A percentile compares a stretch with the other conserved stretches of the same genome.
These are phyloP conservation scores for Corylus avellana DNA, from an alignment of 306 rosid species.

Conservation along the genomic window DNA sequence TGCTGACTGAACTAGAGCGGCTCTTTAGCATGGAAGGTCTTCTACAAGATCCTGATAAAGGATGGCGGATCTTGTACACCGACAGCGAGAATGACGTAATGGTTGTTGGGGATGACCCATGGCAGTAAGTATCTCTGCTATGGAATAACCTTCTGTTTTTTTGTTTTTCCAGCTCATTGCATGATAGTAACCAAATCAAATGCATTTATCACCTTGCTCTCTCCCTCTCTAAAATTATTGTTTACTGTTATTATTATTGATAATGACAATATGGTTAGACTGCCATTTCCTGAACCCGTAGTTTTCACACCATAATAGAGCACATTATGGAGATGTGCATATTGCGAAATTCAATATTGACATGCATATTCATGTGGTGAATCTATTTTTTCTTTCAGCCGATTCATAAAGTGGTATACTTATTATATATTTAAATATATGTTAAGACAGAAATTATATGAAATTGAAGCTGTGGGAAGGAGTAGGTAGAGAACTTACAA, in stretches of 20 bases:
- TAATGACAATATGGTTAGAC: background rate
- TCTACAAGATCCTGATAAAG: conserved; percentile 70
- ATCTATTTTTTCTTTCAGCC: background rate
- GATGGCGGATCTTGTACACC: conserved; percentile 87
- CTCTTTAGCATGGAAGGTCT: conserved; percentile 97
- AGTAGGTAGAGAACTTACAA: background rate
- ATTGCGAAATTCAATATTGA: background rate
- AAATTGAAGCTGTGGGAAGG: background rate
- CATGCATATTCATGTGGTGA: background rate
- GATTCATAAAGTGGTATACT: background rate
- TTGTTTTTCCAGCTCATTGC: background rate
- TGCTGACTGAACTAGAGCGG: conserved; percentile 80
- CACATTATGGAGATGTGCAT: background rate
- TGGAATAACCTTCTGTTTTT: conserved; percentile 18
- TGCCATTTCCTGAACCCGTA: background rate
- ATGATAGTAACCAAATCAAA: background rate
- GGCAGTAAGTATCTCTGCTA: conserved; percentile 69
- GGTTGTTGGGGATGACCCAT: conserved; percentile 96
- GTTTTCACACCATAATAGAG: background rate
- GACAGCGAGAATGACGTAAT: conserved; percentile 95
- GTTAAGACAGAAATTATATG: background rate
- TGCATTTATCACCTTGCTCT: background rate
- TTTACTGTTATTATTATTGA: background rate
- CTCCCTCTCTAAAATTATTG: too few species aligned
- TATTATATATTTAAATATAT: background rate